Evolutionary conservation across 495 filamentous ascomycete species (phyloP), one percentile per base, ranked within the genome.

Genomic region (Xylaria intraflava): DNA sequence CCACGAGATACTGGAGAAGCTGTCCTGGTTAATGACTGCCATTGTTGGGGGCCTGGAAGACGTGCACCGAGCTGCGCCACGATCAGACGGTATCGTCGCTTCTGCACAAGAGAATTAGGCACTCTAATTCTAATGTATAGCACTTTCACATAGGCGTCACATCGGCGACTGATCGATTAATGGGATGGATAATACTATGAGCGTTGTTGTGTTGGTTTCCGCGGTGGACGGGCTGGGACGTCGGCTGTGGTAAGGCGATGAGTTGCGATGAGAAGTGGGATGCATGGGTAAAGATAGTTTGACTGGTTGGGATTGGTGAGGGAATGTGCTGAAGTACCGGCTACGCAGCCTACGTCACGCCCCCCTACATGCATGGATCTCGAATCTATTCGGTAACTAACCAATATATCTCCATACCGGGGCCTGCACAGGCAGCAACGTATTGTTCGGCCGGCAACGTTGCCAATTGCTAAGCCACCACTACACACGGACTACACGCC

Each of bases 1-100:
- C 75, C 75, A 78, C 1, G 72, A 73, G 47, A 78, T 71, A 49
- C 69, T 76, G 58, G 75, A 77, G 59, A 78, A 78, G 57, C 72
- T 72, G 59, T 77, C 72, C 48, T 74, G 68, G 19, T 54, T 73
- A 51, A 75, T 66, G 55, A 75, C 73, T 39, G 70, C 70, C 74
- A 77, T 74, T 29, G 61, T 64, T 27, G 8, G 42, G 46, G 42
- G 19, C 19, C 5, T 30, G 45, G 8, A 1, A 2, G 45, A 20
- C 22, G 26, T n/a, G n/a, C n/a, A n/a, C n/a, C n/a, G 6, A 7
- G 24, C 27, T 9, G 27, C 17, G 6, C 20, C 27, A 46, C 27
- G 26, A 26, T 31, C 27, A 20, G 19, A 46, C 11, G 4, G 27
- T 4, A 33, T 17, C 2, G 9, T 38, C 3, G 3, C 2, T 38